phyloP scores from a whole-genome alignment of 2,329 filamentous ascomycete genomes.

The Alternaria sp. region DNA sequence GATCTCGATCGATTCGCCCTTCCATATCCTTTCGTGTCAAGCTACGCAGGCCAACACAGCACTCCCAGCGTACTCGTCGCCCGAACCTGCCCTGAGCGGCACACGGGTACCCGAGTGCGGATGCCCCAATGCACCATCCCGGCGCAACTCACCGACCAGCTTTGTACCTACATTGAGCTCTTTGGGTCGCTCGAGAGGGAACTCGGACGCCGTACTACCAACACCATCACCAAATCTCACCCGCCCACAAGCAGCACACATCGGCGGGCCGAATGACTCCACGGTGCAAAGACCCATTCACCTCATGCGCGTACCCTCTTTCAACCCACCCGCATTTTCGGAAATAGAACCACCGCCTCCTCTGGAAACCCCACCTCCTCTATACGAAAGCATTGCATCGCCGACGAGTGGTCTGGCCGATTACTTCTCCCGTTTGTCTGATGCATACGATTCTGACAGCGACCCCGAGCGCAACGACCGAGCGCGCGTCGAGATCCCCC shows the following conservation, averaged over 20 bases:
- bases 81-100: constrained; percentile 48
- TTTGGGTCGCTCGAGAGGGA: constrained; percentile 50
- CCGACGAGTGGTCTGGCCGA: constrained; percentile 76
- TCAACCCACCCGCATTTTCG: constrained; percentile 86
- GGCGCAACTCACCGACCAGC: constrained; percentile 57
- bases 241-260: constrained; percentile 56
- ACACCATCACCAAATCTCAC: constrained; percentile 52
- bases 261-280: constrained; percentile 54
- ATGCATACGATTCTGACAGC: constrained; percentile 67
- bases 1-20: constrained; percentile 94
- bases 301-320: constrained; percentile 80
- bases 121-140: constrained; percentile 69
- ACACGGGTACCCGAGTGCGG: constrained; percentile 61
- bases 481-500: constrained; percentile 61
- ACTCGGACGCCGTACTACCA: constrained; percentile 30
- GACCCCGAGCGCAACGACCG: constrained; percentile 52
- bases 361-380: constrained; percentile 79
- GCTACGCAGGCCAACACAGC: constrained; percentile 91
- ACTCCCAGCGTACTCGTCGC: constrained; percentile 78
- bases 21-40: constrained; percentile 90
- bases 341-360: constrained; percentile 79
- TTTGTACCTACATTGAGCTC: constrained; percentile 65
- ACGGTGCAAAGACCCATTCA: constrained; percentile 76
- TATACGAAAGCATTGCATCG: constrained; percentile 81
- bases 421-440: constrained; percentile 82